Base-by-base conservation (phyloP, 345 rosid species). In the Anacardium occidentale region DNA sequence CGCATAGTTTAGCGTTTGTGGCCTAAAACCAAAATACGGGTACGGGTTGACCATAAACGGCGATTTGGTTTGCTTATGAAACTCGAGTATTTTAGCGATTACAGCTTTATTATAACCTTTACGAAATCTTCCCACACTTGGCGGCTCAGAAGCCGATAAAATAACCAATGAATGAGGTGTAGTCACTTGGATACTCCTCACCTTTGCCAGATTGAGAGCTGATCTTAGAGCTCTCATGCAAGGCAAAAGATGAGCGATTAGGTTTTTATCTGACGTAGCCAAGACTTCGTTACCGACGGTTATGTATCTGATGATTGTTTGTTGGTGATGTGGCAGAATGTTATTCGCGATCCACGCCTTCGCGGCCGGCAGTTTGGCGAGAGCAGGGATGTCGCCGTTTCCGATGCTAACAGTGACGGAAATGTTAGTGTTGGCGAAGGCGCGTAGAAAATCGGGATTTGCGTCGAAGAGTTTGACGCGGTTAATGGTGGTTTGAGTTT, bases 41-140 rank as follows among this genome's bases (percentile, higher is more conserved):
- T 91, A 93, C 7, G 95, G 97, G 78, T 93, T 93, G 6, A 93
- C 93, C 98, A 89, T 91, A 68, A 93, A 91, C 4, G 98, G 83
- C 8, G 97, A 88, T 37, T 89, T 89, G 0, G 98, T 88, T 61
- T 77, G 82, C 21, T 82, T 78, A 75, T 93, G 97, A 75, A 76
- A 93, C 12, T 86, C 88, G 21, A 93, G 88, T 18, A 93, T 87
- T 71, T 87, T 96, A n/a, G 88, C 85, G 78, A 91, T 85, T 6
- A 93, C 81, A 25, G 57, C 74, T 63, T 67, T 63, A 53, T 91
- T 97, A 73, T 85, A 91, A 18, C 87, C 92, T n/a, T 82, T 80
- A 2, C 94, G 91, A 75, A 92, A 90, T 77, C 61, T 75, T 0
- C 96, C 94, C 0, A 86, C 74, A 68, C 94, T 90, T 32, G 96